Conservation (phyloP, 441 rosid species). For the Erodium trifolium region DNA sequence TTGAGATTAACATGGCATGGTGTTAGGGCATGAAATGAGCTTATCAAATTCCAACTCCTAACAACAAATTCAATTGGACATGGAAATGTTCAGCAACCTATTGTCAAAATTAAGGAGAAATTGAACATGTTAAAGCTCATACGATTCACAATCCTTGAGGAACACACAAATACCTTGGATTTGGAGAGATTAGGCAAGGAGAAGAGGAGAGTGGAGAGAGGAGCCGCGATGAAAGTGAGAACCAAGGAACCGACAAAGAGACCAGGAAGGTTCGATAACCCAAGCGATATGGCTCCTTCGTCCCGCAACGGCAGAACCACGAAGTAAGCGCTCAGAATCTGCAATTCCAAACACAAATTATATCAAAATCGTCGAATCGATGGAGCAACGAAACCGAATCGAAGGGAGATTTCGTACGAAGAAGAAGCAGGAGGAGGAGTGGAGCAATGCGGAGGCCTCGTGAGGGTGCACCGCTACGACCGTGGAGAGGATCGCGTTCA, state of each 20-base stretch:
- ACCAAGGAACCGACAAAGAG: constrained; percentile 67
- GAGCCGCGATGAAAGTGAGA: constrained; percentile 80
- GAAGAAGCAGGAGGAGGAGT: constrained; percentile 26
- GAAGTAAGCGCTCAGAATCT: constrained; percentile 26
- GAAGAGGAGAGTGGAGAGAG: constrained; percentile 76
- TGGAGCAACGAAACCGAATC: not conserved
- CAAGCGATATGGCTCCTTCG: constrained; percentile 24
- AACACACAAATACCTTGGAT: constrained; percentile 42
- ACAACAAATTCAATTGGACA: no score
- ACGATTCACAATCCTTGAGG: not conserved
- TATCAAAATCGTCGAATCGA: not conserved
- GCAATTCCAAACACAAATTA: not conserved
- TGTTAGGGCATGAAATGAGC: no score
- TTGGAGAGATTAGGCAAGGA: constrained; percentile 69
- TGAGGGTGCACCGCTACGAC: constrained; percentile 24
- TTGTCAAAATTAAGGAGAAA: not conserved
- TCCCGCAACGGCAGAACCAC: constrained; percentile 26
- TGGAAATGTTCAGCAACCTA: not conserved
- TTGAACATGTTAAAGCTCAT: not conserved
- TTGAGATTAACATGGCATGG: no score
- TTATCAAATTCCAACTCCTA: no score
- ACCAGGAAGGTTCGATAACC: constrained; percentile 35
- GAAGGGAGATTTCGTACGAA: constrained; percentile 13
- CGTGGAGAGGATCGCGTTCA: constrained; percentile 18
- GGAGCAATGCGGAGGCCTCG: constrained; percentile 21